These are phyloP conservation scores for Limtongia smithiae DNA, from an alignment of 805 yeast species.

Conservation along the genomic window DNA sequence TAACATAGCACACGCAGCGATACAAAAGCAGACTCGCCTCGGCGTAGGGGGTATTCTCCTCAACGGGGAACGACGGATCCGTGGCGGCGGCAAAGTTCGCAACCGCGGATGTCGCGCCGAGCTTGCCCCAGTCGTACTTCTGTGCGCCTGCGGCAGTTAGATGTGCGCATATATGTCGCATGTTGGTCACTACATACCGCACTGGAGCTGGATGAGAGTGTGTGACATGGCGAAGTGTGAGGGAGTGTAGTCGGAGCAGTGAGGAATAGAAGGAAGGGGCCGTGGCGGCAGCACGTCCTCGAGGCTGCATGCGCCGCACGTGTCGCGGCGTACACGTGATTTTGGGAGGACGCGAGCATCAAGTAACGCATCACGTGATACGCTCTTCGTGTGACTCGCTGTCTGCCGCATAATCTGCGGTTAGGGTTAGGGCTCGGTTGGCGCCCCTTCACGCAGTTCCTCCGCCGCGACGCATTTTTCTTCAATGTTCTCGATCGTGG, in stretches of 20 bases:
- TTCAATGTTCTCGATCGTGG: too few relatives aligned
- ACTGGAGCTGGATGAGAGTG: slow-evolving; percentile 36
- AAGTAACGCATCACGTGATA: too few relatives aligned
- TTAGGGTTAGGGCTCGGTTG: too few relatives aligned
- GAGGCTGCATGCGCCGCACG: too few relatives aligned
- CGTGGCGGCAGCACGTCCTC: neutral
- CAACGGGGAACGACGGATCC: slow-evolving; percentile 57
- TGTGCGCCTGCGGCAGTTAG: slow-evolving; percentile 18
- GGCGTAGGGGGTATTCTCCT: slow-evolving; percentile 83
- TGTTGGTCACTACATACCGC: slow-evolving; percentile 33
- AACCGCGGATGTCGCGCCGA: slow-evolving; percentile 81
- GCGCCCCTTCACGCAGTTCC: too few relatives aligned
- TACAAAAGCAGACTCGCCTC: slow-evolving; percentile 47
- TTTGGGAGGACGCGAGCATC: too few relatives aligned
- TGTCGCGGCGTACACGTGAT: too few relatives aligned
- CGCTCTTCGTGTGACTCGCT: too few relatives aligned
- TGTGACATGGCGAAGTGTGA: slow-evolving; percentile 1
- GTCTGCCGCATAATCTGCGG: too few relatives aligned
- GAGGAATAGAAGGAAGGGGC: neutral
- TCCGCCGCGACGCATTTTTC: too few relatives aligned
- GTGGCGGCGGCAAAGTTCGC: slow-evolving; percentile 79
- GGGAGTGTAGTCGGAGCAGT: neutral
- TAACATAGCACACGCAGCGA: neutral
- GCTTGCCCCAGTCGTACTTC: slow-evolving; percentile 45
- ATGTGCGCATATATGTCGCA: neutral